Conservation (phyloP, 2,329 filamentous ascomycete species). For the Paecilomyces dactylethromorphus region DNA sequence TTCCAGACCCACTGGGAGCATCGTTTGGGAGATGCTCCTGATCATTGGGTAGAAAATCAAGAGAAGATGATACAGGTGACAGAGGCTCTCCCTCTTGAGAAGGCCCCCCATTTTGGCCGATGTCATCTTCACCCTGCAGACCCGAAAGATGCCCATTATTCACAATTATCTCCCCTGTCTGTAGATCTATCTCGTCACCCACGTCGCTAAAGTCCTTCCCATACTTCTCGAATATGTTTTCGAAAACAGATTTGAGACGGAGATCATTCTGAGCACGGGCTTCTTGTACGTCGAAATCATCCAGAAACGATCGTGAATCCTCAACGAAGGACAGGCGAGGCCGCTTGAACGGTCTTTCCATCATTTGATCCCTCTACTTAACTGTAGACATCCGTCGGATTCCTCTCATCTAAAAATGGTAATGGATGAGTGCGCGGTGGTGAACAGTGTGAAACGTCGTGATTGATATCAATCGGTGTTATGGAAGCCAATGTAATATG, state of each 20-base stretch:
- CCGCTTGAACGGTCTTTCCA: conserved; percentile 47
- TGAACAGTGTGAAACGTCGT: not conserved
- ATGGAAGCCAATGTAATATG: not conserved
- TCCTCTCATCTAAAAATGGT: not conserved
- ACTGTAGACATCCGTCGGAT: not conserved
- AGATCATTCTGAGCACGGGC: conserved; percentile 61
- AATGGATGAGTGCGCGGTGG: not conserved
- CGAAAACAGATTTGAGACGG: conserved; percentile 75
- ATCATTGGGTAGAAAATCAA: not conserved
- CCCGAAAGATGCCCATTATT: conserved; percentile 77
- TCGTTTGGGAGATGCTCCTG: not conserved
- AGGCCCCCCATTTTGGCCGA: conserved; percentile 20
- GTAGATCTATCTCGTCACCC: conserved; percentile 83
- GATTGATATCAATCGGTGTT: not conserved
- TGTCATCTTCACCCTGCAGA: conserved; percentile 54
- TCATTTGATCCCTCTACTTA: conserved; percentile 5
- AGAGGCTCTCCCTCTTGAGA: not conserved
- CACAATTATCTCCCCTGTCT: conserved; percentile 74
- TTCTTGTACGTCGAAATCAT: conserved; percentile 51
- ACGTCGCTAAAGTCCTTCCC: conserved; percentile 72
- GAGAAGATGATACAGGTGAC: not conserved
- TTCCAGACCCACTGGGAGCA: not conserved
- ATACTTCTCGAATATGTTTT: conserved; percentile 86
- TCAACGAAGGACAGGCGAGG: conserved; percentile 41
- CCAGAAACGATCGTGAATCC: conserved; percentile 14